These are phyloP conservation scores for Boletus patriciae DNA, from an alignment of 768 basidiomycete species.

Conservation along the genomic window DNA sequence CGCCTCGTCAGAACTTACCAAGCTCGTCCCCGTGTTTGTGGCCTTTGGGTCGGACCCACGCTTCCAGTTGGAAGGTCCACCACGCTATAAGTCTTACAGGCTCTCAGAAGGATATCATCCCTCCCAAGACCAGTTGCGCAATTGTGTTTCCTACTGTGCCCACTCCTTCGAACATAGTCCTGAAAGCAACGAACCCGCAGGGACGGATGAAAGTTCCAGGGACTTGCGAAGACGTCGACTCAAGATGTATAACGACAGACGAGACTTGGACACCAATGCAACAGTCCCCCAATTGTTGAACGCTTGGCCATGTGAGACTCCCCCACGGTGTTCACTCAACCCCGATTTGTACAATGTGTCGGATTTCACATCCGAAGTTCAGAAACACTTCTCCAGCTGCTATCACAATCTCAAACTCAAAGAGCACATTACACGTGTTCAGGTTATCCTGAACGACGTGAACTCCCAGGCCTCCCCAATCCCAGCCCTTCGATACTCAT, in stretches of 20 bases:
- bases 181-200: not conserved
- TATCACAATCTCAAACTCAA: conserved; percentile 18
- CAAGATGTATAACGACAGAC: not conserved
- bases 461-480: not conserved
- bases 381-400: conserved; percentile 11
- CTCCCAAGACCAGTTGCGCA: not conserved
- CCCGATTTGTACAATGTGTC: not conserved
- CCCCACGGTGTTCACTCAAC: not conserved
- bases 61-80: conserved; percentile 11
- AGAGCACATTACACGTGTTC: conserved; percentile 13
- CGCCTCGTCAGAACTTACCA: conserved; percentile 4
- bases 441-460: conserved; percentile 1
- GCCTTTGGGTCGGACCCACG: conserved; percentile 26
- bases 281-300: conserved; percentile 3
- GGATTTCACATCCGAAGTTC: not conserved
- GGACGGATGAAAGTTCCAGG: not conserved
- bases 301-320: conserved; percentile 15
- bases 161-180: conserved; percentile 4
- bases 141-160: not conserved
- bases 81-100: conserved; percentile 8
- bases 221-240: not conserved
- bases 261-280: not conserved
- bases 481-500: conserved; percentile 1
- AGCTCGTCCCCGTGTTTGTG: conserved; percentile 17
- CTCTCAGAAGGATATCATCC: conserved; percentile 11